Evolutionary conservation across 768 basidiomycete genomes (phyloP).

Genomic region (Mrakia blollopis): DNA sequence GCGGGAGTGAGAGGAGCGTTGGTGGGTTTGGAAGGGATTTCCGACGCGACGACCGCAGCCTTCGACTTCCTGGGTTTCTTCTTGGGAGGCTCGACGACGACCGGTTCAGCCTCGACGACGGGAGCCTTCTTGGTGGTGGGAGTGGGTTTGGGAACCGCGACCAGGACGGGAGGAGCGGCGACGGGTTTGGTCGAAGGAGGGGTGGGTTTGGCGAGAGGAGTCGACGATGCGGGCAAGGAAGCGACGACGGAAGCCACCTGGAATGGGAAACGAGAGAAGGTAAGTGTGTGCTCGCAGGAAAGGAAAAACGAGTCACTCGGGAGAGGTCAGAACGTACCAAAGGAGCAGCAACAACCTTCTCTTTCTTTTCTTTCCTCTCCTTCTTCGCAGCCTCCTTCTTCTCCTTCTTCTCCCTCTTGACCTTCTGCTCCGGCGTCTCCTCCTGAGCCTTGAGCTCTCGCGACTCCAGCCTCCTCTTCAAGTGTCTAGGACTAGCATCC

Average conservation of each 20-base stretch:
- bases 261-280: not conserved
- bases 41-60: not conserved
- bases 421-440: slow-evolving; percentile 5
- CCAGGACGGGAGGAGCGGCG: not conserved
- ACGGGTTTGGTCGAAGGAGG: not conserved
- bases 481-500: not conserved
- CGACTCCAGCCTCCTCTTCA: not conserved
- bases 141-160: not conserved
- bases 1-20: not conserved
- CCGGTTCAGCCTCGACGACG: not conserved
- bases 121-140: not conserved
- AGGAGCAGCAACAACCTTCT: not conserved
- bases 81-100: not conserved
- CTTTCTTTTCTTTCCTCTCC: slow-evolving; percentile 1
- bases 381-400: not conserved
- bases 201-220: not conserved
- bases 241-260: not conserved
- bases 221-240: not conserved
- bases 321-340: not conserved
- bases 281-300: not conserved
- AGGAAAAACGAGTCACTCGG: not conserved
- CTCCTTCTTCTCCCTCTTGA: slow-evolving; percentile 11
- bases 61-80: not conserved
- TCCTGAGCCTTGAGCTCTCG: not conserved
- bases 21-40: not conserved